phyloP scores from a whole-genome alignment of 805 yeast species.

The Monosporozyma solicola region DNA sequence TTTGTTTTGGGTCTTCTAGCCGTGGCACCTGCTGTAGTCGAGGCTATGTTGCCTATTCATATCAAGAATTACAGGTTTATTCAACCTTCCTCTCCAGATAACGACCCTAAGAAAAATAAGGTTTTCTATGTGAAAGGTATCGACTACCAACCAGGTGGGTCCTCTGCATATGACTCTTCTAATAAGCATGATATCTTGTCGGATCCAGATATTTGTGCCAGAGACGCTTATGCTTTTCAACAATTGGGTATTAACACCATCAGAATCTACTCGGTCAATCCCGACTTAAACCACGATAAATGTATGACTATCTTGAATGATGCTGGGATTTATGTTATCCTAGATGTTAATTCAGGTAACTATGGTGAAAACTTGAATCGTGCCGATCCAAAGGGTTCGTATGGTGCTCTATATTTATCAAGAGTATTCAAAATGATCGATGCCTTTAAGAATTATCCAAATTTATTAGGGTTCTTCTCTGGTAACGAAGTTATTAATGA shows the following conservation, averaged over 20 bases:
- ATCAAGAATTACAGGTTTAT: slow-evolving; percentile 51
- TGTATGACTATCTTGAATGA: slow-evolving; percentile 85
- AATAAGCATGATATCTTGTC: slow-evolving; percentile 55
- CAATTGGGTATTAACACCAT: slow-evolving; percentile 79
- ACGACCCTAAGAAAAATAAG: slow-evolving; percentile 34
- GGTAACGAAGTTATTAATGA: slow-evolving; percentile 92
- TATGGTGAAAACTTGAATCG: slow-evolving; percentile 62
- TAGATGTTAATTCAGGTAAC: slow-evolving; percentile 77
- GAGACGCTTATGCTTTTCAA: slow-evolving; percentile 74
- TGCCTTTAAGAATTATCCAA: slow-evolving; percentile 76
- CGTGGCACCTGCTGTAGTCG: slow-evolving; percentile 12
- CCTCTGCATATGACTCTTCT: slow-evolving; percentile 40
- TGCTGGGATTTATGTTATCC: slow-evolving; percentile 82
- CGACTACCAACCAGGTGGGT: slow-evolving; percentile 92
- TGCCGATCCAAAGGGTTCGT: slow-evolving; percentile 58
- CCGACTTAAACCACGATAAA: slow-evolving; percentile 78
- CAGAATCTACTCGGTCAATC: slow-evolving; percentile 74
- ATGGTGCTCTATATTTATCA: slow-evolving; percentile 58
- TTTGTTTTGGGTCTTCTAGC: slow-evolving; percentile 9
- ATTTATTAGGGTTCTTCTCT: slow-evolving; percentile 77
- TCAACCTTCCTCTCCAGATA: slow-evolving; percentile 36
- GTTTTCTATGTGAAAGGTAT: slow-evolving; percentile 79
- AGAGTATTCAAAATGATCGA: slow-evolving; percentile 80
- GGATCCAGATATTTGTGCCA: slow-evolving; percentile 57
- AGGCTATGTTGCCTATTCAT: slow-evolving; percentile 51